Evolutionary conservation across 139 green algal genomes (phyloP), one percentile per base, ranked within the genome.

Genomic region (Zygnema cylindricum): DNA sequence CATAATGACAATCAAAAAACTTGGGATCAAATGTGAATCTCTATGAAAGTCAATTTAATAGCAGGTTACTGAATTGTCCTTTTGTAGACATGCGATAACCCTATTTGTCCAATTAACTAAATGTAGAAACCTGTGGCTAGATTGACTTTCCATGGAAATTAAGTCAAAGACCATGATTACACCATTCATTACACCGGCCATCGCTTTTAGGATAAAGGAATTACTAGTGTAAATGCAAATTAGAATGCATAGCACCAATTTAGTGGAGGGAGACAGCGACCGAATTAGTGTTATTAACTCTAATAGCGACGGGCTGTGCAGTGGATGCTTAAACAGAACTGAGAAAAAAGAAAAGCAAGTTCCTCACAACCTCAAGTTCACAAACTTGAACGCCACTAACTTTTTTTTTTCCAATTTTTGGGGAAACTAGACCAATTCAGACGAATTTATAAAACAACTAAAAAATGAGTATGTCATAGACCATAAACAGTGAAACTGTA

Each of bases 1-100:
- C n/a, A n/a, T n/a, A n/a, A n/a, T n/a, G n/a, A n/a, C n/a, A n/a
- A n/a, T n/a, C n/a, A n/a, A n/a, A n/a, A n/a, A n/a, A n/a, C 94
- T 94, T 57, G 92, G 94, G 40, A 96, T 92, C 69, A 96, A 76
- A 91, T 95, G 92, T 84, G 57, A 7, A 76, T 22, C 22, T 0
- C n/a, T 43, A 83, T 88, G 0, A 21, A 71, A 76, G 40, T 39
- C 1, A 71, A 75, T 55, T 69, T 40, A 36, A n/a, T 38, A 38
- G 32, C 35, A 38, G 78, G 78, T 89, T 22, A 40, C 38, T 21
- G 77, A 77, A 90, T 89, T 90, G 33, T 83, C 86, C 32, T 78
- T 33, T 30, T 89, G 79, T 30, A 90, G 57, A 33, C 88, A 77
- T 11, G 23, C 3, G 43, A 33, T 86, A 41, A 30, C 30, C 22